Conservation (phyloP, 2,329 filamentous ascomycete species). For the Trematosphaeria pertusa region DNA sequence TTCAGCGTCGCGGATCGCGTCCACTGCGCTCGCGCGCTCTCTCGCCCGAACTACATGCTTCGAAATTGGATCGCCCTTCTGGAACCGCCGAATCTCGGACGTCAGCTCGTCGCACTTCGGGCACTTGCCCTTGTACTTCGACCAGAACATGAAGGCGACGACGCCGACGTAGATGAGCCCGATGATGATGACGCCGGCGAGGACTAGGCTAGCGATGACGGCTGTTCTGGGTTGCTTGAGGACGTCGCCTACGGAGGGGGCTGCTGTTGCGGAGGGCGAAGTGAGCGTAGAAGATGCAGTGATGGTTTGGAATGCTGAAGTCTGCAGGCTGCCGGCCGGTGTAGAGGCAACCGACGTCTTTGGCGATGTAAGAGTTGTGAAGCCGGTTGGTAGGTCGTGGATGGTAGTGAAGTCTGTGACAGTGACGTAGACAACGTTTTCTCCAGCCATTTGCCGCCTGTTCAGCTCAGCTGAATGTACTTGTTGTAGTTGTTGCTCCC, state of each 20-base stretch:
- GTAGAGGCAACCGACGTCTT: not conserved
- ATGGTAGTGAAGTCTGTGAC: not conserved
- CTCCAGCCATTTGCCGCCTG: no score
- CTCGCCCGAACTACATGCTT: not conserved
- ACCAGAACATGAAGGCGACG: constrained; percentile 1
- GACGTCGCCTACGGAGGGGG: not conserved
- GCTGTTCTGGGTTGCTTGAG: not conserved
- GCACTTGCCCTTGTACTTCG: not conserved
- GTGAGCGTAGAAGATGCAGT: not conserved
- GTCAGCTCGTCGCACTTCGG: not conserved
- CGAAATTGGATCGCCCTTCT: not conserved
- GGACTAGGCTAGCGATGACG: not conserved
- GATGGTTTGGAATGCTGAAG: not conserved
- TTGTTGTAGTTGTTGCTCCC: no score
- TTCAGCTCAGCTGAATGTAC: no score
- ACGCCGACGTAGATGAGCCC: not conserved
- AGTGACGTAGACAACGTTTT: not conserved
- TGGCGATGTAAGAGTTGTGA: not conserved
- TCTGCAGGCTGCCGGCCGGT: not conserved
- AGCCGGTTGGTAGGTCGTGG: not conserved
- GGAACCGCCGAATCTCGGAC: not conserved
- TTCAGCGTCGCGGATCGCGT: not conserved
- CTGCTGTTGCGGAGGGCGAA: not conserved
- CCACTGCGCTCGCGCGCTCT: not conserved
- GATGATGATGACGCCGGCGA: not conserved